Conservation (phyloP, 2,329 filamentous ascomycete species). For the Fusarium sororula region DNA sequence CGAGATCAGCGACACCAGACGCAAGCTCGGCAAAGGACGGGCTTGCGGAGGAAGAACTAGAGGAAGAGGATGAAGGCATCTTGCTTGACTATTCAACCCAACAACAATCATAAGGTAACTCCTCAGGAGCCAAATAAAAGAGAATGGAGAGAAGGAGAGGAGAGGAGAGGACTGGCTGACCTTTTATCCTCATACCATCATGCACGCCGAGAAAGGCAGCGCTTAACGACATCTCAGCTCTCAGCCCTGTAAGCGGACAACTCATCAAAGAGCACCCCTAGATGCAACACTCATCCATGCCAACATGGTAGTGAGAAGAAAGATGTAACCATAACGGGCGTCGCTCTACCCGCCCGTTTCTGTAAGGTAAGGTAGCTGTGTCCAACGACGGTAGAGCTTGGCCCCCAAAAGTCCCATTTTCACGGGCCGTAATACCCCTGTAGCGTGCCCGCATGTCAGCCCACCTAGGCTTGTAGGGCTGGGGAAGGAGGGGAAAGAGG, state of each 20-base stretch:
- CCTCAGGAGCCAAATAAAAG: not conserved
- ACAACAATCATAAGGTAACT: not conserved
- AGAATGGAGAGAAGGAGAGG: not conserved
- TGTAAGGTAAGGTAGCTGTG: not conserved
- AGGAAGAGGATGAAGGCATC: conserved; percentile 20
- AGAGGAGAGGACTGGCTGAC: not conserved
- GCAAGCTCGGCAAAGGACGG: not conserved
- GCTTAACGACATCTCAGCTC: not conserved
- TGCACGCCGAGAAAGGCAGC: not conserved
- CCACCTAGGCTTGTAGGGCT: conserved; percentile 26
- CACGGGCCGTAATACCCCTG: not conserved
- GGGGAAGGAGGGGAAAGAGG: not conserved
- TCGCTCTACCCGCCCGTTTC: not conserved
- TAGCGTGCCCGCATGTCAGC: conserved; percentile 20
- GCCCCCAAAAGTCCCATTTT: conserved; percentile 17
- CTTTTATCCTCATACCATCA: conserved; percentile 11
- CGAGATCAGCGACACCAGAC: conserved; percentile 4
- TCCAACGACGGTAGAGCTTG: conserved; percentile 5
- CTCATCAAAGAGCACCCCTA: not conserved
- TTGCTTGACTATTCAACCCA: not conserved
- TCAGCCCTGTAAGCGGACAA: conserved; percentile 20
- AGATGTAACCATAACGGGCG: conserved; percentile 7
- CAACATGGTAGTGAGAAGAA: not conserved
- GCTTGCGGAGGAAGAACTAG: conserved; percentile 14
- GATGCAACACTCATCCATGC: not conserved